phyloP scores from a whole-genome alignment of 805 yeast species.

The Schwanniomyces sp. region DNA sequence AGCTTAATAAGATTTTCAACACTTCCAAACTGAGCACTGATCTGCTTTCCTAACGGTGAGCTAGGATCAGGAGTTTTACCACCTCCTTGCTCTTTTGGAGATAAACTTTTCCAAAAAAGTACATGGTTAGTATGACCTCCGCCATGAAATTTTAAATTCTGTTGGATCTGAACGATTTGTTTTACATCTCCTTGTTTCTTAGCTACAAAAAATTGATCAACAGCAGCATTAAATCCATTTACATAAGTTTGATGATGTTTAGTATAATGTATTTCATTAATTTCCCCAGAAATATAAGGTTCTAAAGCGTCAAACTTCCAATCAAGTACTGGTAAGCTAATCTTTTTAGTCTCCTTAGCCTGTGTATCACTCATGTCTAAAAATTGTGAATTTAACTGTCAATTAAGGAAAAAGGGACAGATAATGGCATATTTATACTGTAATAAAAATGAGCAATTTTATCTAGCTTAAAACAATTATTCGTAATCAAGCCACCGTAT shows the following conservation, averaged over 20 bases:
- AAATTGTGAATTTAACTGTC: not conserved
- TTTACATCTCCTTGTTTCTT: constrained; percentile 39
- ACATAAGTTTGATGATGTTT: constrained; percentile 54
- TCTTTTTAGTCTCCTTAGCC: constrained; percentile 8
- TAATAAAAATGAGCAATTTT: too few relatives aligned
- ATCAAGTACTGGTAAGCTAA: constrained; percentile 43
- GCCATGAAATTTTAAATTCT: constrained; percentile 48
- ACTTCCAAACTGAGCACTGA: constrained; percentile 44
- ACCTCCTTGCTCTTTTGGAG: constrained; percentile 45
- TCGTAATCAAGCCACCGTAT: too few relatives aligned
- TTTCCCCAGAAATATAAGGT: constrained; percentile 47
- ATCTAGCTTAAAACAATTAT: too few relatives aligned
- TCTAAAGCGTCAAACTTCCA: constrained; percentile 48
- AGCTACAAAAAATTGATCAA: constrained; percentile 37
- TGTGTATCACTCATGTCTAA: not conserved
- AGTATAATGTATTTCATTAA: constrained; percentile 48
- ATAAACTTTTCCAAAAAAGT: constrained; percentile 49
- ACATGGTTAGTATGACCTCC: constrained; percentile 53
- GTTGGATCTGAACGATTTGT: constrained; percentile 42
- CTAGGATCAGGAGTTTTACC: constrained; percentile 61
- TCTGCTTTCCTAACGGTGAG: constrained; percentile 36
- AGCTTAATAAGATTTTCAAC: constrained; percentile 40
- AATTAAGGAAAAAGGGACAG: too few relatives aligned
- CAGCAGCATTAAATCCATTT: constrained; percentile 45
- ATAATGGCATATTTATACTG: too few relatives aligned